Conservation (phyloP, 192 early-diverging fungal species). For the Gigaspora rosea region DNA sequence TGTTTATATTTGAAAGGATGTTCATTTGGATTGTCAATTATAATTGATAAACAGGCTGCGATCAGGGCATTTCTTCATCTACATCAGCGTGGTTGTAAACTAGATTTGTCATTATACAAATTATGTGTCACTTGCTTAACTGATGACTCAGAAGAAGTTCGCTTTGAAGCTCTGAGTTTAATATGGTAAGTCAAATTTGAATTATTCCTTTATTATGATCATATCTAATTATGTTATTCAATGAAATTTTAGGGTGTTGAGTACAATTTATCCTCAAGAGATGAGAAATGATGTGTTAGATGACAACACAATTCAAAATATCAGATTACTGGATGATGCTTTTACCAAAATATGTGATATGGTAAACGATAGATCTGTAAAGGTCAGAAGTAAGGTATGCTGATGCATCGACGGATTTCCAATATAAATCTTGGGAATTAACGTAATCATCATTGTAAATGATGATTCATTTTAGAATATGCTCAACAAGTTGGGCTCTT, state of each 20-base stretch:
- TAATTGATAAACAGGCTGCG: slow-evolving; percentile 41
- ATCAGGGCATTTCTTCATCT: slow-evolving; percentile 52
- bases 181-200: slow-evolving; percentile 51
- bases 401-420: neutral
- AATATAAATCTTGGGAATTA: neutral
- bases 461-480: slow-evolving; percentile 7
- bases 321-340: slow-evolving; percentile 68
- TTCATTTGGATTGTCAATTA: neutral
- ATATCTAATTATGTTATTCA: neutral
- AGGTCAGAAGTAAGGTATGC: slow-evolving; percentile 64
- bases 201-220: neutral
- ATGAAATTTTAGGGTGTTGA: slow-evolving; percentile 41
- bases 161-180: slow-evolving; percentile 66
- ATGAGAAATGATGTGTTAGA: slow-evolving; percentile 38
- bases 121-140: slow-evolving; percentile 63
- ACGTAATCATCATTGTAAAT: slow-evolving; percentile 3
- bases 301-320: slow-evolving; percentile 32
- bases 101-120: slow-evolving; percentile 60
- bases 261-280: slow-evolving; percentile 52
- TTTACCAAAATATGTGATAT: slow-evolving; percentile 83
- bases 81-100: slow-evolving; percentile 46
- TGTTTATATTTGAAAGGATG: neutral
- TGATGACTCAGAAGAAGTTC: slow-evolving; percentile 75
- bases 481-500: slow-evolving; percentile 4
- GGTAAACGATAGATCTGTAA: slow-evolving; percentile 72